Percentiles rank a stretch among this genome's conserved stretches.
Conservation (phyloP, 495 filamentous ascomycete genomes). For the Neurospora discreta region DNA sequence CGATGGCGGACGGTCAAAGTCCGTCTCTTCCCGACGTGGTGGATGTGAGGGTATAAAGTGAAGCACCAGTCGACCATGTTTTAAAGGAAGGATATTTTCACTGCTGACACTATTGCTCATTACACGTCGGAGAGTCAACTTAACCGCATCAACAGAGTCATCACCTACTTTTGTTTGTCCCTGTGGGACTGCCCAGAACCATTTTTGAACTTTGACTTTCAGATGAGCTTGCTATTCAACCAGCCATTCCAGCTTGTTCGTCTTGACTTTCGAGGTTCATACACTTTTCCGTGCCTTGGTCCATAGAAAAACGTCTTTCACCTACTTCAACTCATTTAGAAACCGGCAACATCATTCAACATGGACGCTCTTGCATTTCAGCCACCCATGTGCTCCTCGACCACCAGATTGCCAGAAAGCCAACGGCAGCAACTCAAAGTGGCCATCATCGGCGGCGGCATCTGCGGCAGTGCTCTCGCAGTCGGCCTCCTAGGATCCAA, state of each 20-base stretch:
- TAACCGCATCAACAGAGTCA: background rate
- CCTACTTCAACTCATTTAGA: background rate
- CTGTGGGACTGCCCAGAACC: background rate
- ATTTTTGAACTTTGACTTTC: background rate
- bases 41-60: background rate
- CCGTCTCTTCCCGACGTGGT: background rate
- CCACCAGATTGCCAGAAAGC: background rate
- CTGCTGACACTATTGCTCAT: background rate
- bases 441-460: constrained; percentile 28
- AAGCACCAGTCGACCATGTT: background rate
- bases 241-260: background rate
- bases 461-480: constrained; percentile 25
- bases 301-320: background rate
- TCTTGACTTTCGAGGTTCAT: background rate
- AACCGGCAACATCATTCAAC: background rate
- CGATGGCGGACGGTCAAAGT: background rate
- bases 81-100: no score
- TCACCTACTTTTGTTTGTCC: background rate
- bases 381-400: background rate
- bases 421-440: constrained; percentile 10
- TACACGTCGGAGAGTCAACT: background rate
- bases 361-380: background rate
- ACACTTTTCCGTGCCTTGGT: background rate
- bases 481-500: constrained; percentile 17
- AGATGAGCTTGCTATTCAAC: background rate